Percentiles rank a stretch among this genome's conserved stretches.
Evolutionary conservation across 2,329 filamentous ascomycete species (phyloP).

Genomic region (Sclerotinia glacialis): DNA sequence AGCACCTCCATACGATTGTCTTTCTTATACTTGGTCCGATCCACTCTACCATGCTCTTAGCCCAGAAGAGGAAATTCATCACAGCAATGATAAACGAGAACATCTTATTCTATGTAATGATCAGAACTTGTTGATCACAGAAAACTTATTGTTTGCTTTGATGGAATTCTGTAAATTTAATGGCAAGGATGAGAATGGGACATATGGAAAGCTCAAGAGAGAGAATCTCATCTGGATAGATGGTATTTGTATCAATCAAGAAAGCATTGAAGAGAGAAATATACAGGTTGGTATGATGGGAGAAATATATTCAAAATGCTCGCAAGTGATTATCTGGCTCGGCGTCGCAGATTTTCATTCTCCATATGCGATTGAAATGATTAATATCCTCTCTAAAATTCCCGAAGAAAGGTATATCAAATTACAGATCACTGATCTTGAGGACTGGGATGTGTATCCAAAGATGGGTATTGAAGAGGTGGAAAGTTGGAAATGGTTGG

Average conservation of each 20-base stretch:
- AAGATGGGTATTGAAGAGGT: constrained; percentile 20
- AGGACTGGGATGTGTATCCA: constrained; percentile 14
- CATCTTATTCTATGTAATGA: constrained; percentile 15
- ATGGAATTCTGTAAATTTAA: constrained; percentile 8
- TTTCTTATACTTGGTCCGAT: constrained; percentile 23
- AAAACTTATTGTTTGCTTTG: neutral
- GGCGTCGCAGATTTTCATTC: constrained; percentile 18
- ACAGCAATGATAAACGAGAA: neutral
- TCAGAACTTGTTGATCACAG: neutral
- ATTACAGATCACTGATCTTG: constrained; percentile 12
- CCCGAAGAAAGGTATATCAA: neutral
- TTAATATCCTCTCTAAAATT: constrained; percentile 1
- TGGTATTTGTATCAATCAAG: constrained; percentile 27
- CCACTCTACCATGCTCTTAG: constrained; percentile 19
- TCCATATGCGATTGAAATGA: constrained; percentile 14
- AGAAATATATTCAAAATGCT: constrained; percentile 21
- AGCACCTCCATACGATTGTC: constrained; percentile 14
- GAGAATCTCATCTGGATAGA: constrained; percentile 25
- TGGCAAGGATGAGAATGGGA: neutral
- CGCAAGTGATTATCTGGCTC: constrained; percentile 25
- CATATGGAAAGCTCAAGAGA: neutral
- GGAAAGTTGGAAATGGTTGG: constrained; percentile 19
- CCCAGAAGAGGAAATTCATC: constrained; percentile 4
- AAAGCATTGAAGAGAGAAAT: constrained; percentile 17
- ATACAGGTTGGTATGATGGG: constrained; percentile 26